Evolutionary conservation across 768 basidiomycete genomes (phyloP).

Genomic region (Lactarius hengduanensis): DNA sequence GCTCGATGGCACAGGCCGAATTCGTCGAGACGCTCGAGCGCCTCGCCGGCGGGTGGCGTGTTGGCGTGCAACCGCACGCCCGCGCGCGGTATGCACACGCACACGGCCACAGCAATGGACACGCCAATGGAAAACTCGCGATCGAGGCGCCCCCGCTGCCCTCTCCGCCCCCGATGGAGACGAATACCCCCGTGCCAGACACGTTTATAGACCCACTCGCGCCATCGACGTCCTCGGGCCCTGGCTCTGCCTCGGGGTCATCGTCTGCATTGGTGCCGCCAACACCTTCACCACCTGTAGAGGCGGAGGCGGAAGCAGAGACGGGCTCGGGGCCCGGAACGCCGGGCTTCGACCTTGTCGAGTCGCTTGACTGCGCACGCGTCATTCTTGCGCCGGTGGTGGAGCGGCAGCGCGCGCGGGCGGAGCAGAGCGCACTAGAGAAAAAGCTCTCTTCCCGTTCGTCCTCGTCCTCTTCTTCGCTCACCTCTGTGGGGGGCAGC

Average conservation of each 20-base stretch:
- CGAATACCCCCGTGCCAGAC: background rate
- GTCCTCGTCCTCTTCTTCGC: slow-evolving; percentile 8
- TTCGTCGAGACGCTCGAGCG: slow-evolving; percentile 84
- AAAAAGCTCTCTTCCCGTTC: slow-evolving; percentile 42
- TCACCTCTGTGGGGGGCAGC: slow-evolving; percentile 32
- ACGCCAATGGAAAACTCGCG: slow-evolving; percentile 43
- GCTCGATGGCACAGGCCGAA: slow-evolving; percentile 89
- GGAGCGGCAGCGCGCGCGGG: slow-evolving; percentile 59
- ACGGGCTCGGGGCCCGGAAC: slow-evolving; percentile 21
- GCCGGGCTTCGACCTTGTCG: slow-evolving; percentile 43
- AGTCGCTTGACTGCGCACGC: slow-evolving; percentile 64
- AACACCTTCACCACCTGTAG: background rate
- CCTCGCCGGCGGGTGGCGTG: slow-evolving; percentile 72
- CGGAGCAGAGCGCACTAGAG: slow-evolving; percentile 51
- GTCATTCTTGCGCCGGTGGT: slow-evolving; percentile 72
- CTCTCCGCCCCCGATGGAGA: slow-evolving; percentile 25
- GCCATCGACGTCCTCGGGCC: slow-evolving; percentile 31
- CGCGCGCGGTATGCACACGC: slow-evolving; percentile 28
- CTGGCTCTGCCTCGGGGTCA: slow-evolving; percentile 19
- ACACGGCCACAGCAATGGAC: slow-evolving; percentile 25
- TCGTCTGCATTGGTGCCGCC: background rate
- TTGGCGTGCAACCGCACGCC: slow-evolving; percentile 61
- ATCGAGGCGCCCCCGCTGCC: slow-evolving; percentile 40
- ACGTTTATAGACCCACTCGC: slow-evolving; percentile 29
- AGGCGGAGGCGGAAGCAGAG: background rate